These are phyloP conservation scores for Lindgomyces ingoldianus DNA, from an alignment of 495 filamentous ascomycete species.

Conservation along the genomic window DNA sequence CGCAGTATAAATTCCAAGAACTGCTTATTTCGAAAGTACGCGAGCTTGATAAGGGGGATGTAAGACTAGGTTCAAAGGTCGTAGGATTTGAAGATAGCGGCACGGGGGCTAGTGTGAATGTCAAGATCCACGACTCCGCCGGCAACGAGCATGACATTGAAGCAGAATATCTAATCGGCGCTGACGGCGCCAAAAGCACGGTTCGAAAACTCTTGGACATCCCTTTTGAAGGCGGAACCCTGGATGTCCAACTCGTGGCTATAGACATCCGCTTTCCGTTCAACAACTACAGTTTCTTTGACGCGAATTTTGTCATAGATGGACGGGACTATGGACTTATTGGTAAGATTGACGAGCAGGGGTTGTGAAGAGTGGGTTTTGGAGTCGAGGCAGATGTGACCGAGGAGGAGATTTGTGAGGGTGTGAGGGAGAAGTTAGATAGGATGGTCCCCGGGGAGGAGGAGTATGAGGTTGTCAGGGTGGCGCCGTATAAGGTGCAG, in stretches of 20 bases:
- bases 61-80: conserved; percentile 7
- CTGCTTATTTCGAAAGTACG: conserved; percentile 3
- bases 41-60: conserved; percentile 9
- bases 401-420: conserved; percentile 2
- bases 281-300: conserved; percentile 14
- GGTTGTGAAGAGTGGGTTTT: conserved; percentile 23
- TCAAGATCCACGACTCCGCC: neutral
- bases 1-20: conserved; percentile 26
- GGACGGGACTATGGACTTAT: conserved; percentile 17
- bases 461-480: conserved; percentile 16
- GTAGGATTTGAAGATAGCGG: neutral
- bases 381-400: conserved; percentile 6
- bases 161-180: conserved; percentile 18
- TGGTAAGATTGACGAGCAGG: conserved; percentile 17
- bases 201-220: neutral
- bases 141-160: neutral
- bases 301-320: conserved; percentile 25
- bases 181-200: conserved; percentile 15
- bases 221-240: conserved; percentile 12
- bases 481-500: conserved; percentile 29
- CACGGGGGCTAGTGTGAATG: neutral
- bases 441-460: conserved; percentile 16
- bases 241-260: conserved; percentile 16
- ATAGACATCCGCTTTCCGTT: conserved; percentile 22
- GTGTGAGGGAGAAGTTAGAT: conserved; percentile 13